Evolutionary conservation across 2,329 filamentous ascomycete genomes (phyloP).

Genomic region (Cladosporium sp.): DNA sequence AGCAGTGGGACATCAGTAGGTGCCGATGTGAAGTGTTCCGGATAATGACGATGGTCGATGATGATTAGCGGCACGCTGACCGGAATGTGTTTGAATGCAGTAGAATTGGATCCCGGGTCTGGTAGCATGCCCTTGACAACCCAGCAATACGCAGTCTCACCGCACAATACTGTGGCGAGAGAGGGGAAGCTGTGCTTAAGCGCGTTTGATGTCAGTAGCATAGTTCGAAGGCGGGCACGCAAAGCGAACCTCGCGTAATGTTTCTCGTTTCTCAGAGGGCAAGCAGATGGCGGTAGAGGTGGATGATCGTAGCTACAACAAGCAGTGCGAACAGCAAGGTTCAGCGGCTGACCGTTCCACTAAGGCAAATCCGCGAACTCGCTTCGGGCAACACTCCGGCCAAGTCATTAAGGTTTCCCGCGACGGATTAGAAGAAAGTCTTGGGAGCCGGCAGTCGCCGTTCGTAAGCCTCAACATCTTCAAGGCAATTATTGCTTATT

Average conservation of each 20-base stretch:
- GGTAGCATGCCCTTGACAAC: not conserved
- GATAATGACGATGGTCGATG: too few species aligned
- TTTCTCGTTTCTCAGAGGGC: not conserved
- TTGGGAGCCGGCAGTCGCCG: slow-evolving; percentile 5
- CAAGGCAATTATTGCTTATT: not conserved
- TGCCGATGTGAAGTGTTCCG: not conserved
- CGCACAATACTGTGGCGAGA: not conserved
- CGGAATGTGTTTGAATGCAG: too few species aligned
- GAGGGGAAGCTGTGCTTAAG: not conserved
- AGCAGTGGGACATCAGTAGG: not conserved
- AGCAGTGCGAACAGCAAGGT: not conserved
- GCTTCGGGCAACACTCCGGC: not conserved
- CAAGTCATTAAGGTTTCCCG: not conserved
- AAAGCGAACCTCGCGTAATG: not conserved
- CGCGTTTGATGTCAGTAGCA: too few species aligned
- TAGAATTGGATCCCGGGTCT: not conserved
- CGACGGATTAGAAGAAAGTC: not conserved
- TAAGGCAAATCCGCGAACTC: not conserved
- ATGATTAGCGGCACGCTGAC: too few species aligned
- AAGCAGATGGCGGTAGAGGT: not conserved
- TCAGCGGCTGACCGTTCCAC: slow-evolving; percentile 5
- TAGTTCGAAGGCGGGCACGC: too few species aligned
- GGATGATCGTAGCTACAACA: not conserved
- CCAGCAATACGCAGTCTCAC: not conserved
- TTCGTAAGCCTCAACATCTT: slow-evolving; percentile 4